A percentile compares a stretch with the other conserved stretches of the same genome.
Evolutionary conservation across 1,139 yeast species (phyloP).

Genomic region (Magnusiomyces sp.): DNA sequence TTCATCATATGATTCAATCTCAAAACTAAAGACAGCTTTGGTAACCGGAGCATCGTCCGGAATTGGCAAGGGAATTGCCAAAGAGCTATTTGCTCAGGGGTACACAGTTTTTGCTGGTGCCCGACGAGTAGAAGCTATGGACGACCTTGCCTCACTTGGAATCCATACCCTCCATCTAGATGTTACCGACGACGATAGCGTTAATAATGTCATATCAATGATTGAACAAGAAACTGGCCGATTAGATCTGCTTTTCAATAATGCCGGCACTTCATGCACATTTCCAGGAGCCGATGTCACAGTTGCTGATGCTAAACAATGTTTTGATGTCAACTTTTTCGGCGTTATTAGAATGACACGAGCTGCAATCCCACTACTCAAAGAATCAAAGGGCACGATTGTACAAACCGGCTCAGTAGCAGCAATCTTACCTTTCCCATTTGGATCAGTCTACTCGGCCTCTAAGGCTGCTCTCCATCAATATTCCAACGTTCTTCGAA

Average conservation of each 20-base stretch:
- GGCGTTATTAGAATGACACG: constrained; percentile 60
- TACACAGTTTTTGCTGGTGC: constrained; percentile 68
- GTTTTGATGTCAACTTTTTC: constrained; percentile 60
- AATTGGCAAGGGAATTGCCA: constrained; percentile 61
- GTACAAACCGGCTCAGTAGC: constrained; percentile 71
- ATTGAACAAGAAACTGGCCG: constrained; percentile 38
- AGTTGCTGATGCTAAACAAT: constrained; percentile 46
- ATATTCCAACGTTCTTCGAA: constrained; percentile 52
- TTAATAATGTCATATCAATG: constrained; percentile 38
- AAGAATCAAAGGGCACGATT: constrained; percentile 61
- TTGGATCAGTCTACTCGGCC: constrained; percentile 59
- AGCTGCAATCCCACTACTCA: constrained; percentile 49
- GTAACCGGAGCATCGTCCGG: constrained; percentile 83
- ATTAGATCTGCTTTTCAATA: constrained; percentile 56
- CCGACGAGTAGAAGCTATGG: constrained; percentile 57
- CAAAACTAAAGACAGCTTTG: constrained; percentile 35
- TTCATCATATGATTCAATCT: background rate
- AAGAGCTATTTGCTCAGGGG: constrained; percentile 55
- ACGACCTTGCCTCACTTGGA: constrained; percentile 38
- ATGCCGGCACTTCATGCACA: constrained; percentile 62
- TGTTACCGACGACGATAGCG: constrained; percentile 46
- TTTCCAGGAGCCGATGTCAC: constrained; percentile 63
- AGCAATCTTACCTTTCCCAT: constrained; percentile 63
- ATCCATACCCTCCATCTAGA: constrained; percentile 39
- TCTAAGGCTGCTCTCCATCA: constrained; percentile 72